Percentiles rank a stretch among this genome's conserved stretches.
Evolutionary conservation across 1,284 basidiomycete species (phyloP).

Genomic region (Heterobasidion occidentale): DNA sequence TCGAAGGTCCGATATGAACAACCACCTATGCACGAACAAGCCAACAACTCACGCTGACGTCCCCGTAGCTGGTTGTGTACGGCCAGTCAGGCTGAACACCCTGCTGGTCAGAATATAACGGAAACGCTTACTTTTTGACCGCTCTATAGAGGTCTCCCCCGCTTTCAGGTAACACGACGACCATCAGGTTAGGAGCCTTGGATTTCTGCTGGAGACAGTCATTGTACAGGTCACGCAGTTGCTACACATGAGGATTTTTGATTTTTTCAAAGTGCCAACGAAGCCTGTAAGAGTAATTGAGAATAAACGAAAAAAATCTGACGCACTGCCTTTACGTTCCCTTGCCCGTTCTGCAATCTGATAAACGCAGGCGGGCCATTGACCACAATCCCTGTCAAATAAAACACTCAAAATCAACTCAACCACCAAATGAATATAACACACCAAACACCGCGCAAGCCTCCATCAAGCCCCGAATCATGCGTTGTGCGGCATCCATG

Average conservation of each 20-base stretch:
- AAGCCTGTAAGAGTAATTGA: background rate
- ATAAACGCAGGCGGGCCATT: background rate
- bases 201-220: background rate
- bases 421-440: slow-evolving; percentile 17
- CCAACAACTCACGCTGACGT: slow-evolving; percentile 28
- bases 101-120: background rate
- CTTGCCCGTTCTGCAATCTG: background rate
- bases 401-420: background rate
- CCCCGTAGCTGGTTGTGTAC: slow-evolving; percentile 48
- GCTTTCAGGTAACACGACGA: slow-evolving; percentile 65
- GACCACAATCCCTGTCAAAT: background rate
- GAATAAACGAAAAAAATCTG: background rate
- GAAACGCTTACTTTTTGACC: slow-evolving; percentile 57
- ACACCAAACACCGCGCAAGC: slow-evolving; percentile 49
- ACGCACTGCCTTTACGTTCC: background rate
- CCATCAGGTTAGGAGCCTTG: slow-evolving; percentile 35
- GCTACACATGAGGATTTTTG: background rate
- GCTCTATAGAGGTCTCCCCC: slow-evolving; percentile 67
- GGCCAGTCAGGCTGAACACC: background rate
- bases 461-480: slow-evolving; percentile 39
- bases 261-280: background rate
- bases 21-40: background rate
- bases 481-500: slow-evolving; percentile 32
- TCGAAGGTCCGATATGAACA: background rate
- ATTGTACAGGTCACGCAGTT: background rate